Evolutionary conservation across 2,329 filamentous ascomycete genomes (phyloP).

Genomic region (Botrytis sinoallii): DNA sequence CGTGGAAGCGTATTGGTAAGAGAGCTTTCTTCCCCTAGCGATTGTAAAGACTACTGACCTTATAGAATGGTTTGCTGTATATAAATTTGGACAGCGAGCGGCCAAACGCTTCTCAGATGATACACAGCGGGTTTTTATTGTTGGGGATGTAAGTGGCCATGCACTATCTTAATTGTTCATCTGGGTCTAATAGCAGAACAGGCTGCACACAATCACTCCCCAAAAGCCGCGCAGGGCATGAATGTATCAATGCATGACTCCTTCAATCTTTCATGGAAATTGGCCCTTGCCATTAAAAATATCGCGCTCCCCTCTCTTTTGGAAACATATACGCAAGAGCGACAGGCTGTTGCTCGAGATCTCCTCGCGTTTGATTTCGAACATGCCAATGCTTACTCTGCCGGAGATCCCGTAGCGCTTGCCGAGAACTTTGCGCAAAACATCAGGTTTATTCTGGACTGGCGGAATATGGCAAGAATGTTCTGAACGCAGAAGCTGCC

Average conservation of each 20-base stretch:
- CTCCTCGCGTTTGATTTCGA: slow-evolving; percentile 63
- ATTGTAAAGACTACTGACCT: slow-evolving; percentile 47
- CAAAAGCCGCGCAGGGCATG: slow-evolving; percentile 62
- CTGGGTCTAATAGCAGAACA: not conserved
- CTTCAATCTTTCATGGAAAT: slow-evolving; percentile 61
- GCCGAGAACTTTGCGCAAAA: slow-evolving; percentile 69
- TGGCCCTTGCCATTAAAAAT: slow-evolving; percentile 49
- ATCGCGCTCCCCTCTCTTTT: slow-evolving; percentile 54
- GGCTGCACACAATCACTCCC: slow-evolving; percentile 58
- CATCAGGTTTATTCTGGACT: slow-evolving; percentile 72
- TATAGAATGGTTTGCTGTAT: slow-evolving; percentile 63
- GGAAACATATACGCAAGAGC: slow-evolving; percentile 60
- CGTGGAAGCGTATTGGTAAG: slow-evolving; percentile 70
- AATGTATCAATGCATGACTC: slow-evolving; percentile 58
- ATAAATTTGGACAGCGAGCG: slow-evolving; percentile 57
- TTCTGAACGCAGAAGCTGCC: slow-evolving; percentile 54
- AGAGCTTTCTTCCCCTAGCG: slow-evolving; percentile 48
- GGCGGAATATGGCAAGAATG: slow-evolving; percentile 61
- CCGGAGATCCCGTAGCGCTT: slow-evolving; percentile 60
- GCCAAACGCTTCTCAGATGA: slow-evolving; percentile 52
- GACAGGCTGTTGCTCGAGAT: slow-evolving; percentile 59
- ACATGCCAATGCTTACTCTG: slow-evolving; percentile 56
- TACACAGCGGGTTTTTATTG: slow-evolving; percentile 55
- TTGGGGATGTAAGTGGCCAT: slow-evolving; percentile 43
- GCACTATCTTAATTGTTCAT: slow-evolving; percentile 33